phyloP scores from a whole-genome alignment of 2,329 filamentous ascomycete genomes.

The Fusarium sarcochroum region DNA sequence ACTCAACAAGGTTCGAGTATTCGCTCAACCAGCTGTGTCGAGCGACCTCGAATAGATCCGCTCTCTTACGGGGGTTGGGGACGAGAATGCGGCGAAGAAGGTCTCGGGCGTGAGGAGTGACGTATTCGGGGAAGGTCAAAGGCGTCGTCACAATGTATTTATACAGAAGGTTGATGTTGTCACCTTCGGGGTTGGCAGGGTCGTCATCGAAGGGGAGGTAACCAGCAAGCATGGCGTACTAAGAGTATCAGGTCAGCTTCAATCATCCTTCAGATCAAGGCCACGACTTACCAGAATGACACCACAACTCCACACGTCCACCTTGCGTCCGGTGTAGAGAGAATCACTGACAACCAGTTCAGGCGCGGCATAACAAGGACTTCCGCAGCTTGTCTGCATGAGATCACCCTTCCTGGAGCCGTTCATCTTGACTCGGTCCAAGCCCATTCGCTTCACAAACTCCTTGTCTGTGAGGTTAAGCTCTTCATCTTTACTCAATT shows the following conservation, averaged over 20 bases:
- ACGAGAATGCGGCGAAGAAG: constrained; percentile 93
- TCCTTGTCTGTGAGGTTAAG: constrained; percentile 88
- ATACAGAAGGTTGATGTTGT: constrained; percentile 99
- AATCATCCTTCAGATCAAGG: background rate
- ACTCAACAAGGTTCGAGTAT: constrained; percentile 95
- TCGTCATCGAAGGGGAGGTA: constrained; percentile 99
- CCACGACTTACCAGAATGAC: constrained; percentile 86
- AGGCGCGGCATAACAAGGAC: constrained; percentile 96
- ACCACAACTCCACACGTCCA: constrained; percentile 99
- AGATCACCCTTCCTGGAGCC: constrained; percentile 89
- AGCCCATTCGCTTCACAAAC: constrained; percentile 86
- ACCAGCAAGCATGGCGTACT: constrained; percentile 99
- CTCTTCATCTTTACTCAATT: constrained; percentile 91
- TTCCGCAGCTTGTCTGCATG: constrained; percentile 99
- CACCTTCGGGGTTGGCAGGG: constrained; percentile 96
- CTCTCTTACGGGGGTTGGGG: constrained; percentile 92
- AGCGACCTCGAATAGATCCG: constrained; percentile 96
- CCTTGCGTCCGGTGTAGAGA: constrained; percentile 95
- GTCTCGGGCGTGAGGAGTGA: constrained; percentile 95
- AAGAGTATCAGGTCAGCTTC: constrained; percentile 39
- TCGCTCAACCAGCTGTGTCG: constrained; percentile 98
- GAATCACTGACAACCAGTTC: constrained; percentile 98
- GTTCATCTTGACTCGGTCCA: constrained; percentile 82
- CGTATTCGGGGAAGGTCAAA: constrained; percentile 98
- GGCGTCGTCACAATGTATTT: constrained; percentile 99